Evolutionary conservation across 2,329 filamentous ascomycete genomes (phyloP).

Genomic region (Fusarium agapanthi): DNA sequence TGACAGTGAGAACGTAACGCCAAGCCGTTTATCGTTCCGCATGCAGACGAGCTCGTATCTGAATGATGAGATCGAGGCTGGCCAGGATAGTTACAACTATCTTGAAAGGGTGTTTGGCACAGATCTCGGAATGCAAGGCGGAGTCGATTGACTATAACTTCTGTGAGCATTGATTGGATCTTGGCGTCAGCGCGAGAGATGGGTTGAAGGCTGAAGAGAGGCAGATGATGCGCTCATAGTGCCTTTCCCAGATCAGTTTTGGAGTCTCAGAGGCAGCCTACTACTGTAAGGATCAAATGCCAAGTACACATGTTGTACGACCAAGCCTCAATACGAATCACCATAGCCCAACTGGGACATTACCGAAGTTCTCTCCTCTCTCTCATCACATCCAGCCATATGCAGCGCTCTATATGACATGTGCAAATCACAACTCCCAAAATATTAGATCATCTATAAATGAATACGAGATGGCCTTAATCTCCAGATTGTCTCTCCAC

Average conservation of each 20-base stretch:
- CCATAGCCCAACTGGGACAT: background rate
- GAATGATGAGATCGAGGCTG: background rate
- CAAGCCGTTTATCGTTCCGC: background rate
- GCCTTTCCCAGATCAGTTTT: fast-evolving
- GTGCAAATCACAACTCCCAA: background rate
- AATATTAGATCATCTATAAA: background rate
- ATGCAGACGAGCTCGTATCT: background rate
- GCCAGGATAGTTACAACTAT: background rate
- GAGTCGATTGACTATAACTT: background rate
- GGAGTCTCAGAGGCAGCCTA: background rate
- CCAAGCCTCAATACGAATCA: background rate
- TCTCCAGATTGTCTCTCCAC: background rate
- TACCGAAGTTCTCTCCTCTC: background rate
- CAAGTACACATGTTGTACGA: background rate
- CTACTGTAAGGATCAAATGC: background rate
- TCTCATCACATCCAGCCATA: background rate
- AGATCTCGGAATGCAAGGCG: background rate
- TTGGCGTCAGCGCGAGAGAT: background rate
- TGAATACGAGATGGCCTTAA: conserved; percentile 13
- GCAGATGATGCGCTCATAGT: background rate
- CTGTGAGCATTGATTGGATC: background rate
- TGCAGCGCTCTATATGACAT: background rate
- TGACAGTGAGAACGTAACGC: background rate
- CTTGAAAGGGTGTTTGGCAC: background rate
- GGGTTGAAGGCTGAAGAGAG: background rate